Percentiles rank a stretch among this genome's conserved stretches.
Conservation (phyloP, 2,329 filamentous ascomycete genomes). For the Sporothrix dimorphospora region DNA sequence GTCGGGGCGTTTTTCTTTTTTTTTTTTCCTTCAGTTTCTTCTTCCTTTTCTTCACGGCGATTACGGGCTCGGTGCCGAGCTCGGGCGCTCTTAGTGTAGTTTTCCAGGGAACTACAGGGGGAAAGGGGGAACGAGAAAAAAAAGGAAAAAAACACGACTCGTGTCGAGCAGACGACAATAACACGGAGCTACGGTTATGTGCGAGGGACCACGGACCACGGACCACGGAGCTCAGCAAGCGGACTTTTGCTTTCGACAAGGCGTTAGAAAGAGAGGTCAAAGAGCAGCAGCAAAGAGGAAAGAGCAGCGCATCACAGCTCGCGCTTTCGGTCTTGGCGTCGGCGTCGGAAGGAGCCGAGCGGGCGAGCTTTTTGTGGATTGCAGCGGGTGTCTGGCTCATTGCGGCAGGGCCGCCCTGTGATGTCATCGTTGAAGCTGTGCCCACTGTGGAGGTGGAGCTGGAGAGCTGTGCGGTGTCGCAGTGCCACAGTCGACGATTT, state of each 20-base stretch:
- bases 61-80: slow-evolving; percentile 7
- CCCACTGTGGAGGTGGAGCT: too few species aligned
- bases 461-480: background rate
- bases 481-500: background rate
- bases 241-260: background rate
- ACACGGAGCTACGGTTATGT: background rate
- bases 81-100: background rate
- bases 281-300: background rate
- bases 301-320: background rate
- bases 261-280: background rate
- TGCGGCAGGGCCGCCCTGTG: slow-evolving; percentile 1
- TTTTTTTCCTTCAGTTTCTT: background rate
- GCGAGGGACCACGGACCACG: background rate
- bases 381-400: background rate
- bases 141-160: background rate
- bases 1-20: background rate
- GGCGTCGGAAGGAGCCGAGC: slow-evolving; percentile 6
- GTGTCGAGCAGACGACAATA: background rate
- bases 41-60: background rate
- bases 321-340: slow-evolving; percentile 19
- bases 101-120: background rate
- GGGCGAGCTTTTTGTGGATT: slow-evolving; percentile 6
- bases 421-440: background rate
- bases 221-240: background rate
- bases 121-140: background rate